A percentile compares a stretch with the other conserved stretches of the same genome.
phyloP scores from a whole-genome alignment of 2,329 filamentous ascomycete genomes.

The Pseudocercospora crystallina region DNA sequence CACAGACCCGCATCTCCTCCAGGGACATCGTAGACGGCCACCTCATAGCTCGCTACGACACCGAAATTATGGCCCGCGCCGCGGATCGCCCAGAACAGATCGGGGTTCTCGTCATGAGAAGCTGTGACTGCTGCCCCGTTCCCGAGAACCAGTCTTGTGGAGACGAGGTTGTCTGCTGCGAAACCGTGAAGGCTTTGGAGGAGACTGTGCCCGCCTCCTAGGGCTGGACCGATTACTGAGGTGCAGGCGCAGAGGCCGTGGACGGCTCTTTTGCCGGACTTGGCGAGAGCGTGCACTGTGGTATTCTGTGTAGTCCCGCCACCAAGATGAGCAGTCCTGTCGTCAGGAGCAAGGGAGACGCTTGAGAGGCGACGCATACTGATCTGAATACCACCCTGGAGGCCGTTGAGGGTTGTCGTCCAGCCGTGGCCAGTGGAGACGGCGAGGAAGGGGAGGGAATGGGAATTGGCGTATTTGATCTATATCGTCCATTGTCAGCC shows the following conservation, averaged over 20 bases:
- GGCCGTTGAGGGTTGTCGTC: neutral
- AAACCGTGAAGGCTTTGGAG: conserved; percentile 46
- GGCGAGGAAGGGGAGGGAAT: neutral
- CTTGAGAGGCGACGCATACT: conserved; percentile 1
- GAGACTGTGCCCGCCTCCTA: conserved; percentile 26
- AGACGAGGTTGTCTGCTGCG: conserved; percentile 50
- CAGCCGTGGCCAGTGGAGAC: conserved; percentile 3
- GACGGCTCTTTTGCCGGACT: conserved; percentile 1
- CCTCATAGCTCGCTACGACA: conserved; percentile 31
- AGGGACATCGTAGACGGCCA: neutral
- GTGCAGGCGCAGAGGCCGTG: conserved; percentile 16
- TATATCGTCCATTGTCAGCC: neutral
- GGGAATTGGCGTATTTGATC: conserved; percentile 1
- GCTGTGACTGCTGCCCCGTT: conserved; percentile 40
- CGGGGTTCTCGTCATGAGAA: conserved; percentile 46
- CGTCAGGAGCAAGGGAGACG: neutral
- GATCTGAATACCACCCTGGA: conserved; percentile 4
- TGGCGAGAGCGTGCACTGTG: neutral
- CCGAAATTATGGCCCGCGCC: conserved; percentile 50
- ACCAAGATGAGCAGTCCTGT: neutral
- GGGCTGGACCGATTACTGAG: conserved; percentile 9
- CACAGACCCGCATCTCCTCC: neutral
- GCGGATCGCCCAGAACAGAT: conserved; percentile 52
- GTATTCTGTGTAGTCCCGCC: neutral
- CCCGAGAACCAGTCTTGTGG: conserved; percentile 42